A percentile compares a stretch with the other conserved stretches of the same genome.
Conservation (phyloP, 2,329 filamentous ascomycete species). For the Nigrospora oryzae region DNA sequence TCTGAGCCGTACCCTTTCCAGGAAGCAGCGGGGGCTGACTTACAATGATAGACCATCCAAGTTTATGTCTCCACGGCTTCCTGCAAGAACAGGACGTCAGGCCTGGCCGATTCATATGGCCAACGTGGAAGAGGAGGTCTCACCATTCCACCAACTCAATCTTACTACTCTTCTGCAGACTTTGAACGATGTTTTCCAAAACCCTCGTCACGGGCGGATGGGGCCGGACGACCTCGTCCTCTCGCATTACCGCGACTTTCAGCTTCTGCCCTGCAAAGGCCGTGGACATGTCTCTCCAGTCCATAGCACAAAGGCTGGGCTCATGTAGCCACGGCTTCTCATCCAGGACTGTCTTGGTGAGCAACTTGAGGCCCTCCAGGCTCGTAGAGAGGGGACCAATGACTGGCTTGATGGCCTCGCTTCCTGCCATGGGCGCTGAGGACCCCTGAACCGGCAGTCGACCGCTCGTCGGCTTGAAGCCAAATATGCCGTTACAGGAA, state of each 20-base stretch:
- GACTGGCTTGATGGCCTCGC: slow-evolving; percentile 36
- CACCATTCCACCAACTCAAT: slow-evolving; percentile 48
- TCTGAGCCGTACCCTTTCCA: neutral
- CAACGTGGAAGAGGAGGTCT: too few relatives aligned
- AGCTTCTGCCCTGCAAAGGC: slow-evolving; percentile 30
- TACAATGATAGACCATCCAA: too few relatives aligned
- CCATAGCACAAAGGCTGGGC: slow-evolving; percentile 12
- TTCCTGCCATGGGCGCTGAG: slow-evolving; percentile 25
- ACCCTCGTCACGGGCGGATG: slow-evolving; percentile 52
- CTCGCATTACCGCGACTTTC: slow-evolving; percentile 51
- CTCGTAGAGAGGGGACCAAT: slow-evolving; percentile 47
- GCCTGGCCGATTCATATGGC: too few relatives aligned
- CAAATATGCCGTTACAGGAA: slow-evolving; percentile 35
- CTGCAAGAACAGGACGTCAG: too few relatives aligned
- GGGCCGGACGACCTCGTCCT: slow-evolving; percentile 51
- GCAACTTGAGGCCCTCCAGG: slow-evolving; percentile 34
- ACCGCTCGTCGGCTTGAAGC: slow-evolving; percentile 30
- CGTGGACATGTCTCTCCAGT: slow-evolving; percentile 11
- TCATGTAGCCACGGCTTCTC: slow-evolving; percentile 16
- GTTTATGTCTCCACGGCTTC: too few relatives aligned
- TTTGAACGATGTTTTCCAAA: slow-evolving; percentile 42
- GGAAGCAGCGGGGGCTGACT: too few relatives aligned
- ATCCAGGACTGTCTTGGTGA: slow-evolving; percentile 26
- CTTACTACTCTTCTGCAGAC: slow-evolving; percentile 35
- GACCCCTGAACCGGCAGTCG: slow-evolving; percentile 32